Conservation (phyloP, 495 filamentous ascomycete genomes). For the Aspergillus saccharolyticus region DNA sequence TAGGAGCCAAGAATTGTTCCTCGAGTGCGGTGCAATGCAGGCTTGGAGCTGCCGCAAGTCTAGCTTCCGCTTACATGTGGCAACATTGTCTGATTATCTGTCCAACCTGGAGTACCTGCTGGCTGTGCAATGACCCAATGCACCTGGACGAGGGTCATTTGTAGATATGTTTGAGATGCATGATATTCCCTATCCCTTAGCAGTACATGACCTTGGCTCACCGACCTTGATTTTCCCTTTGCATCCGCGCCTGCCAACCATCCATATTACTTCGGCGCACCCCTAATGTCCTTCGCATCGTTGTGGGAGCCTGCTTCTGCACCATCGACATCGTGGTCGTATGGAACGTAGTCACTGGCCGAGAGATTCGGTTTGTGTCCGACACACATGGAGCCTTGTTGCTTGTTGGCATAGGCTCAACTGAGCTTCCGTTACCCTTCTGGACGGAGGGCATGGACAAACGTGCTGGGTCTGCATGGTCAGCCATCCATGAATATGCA, state of each 20-base stretch:
- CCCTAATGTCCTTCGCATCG: constrained; percentile 49
- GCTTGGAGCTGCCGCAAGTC: too few species aligned
- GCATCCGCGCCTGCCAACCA: constrained; percentile 50
- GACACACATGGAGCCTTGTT: constrained; percentile 21
- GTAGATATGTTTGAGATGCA: too few species aligned
- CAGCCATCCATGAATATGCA: constrained; percentile 40
- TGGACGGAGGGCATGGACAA: constrained; percentile 19
- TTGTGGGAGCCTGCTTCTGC: constrained; percentile 23
- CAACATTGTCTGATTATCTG: too few species aligned
- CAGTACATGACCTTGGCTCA: constrained; percentile 1
- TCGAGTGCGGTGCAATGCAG: too few species aligned
- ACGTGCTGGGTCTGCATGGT: constrained; percentile 10
- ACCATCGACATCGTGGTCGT: constrained; percentile 48
- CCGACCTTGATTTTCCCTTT: constrained; percentile 21
- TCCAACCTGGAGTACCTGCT: too few species aligned
- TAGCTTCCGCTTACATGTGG: too few species aligned
- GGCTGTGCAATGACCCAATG: too few species aligned
- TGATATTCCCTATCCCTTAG: neutral
- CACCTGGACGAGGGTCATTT: too few species aligned
- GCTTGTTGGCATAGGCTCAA: constrained; percentile 12
- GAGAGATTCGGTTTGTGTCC: constrained; percentile 15
- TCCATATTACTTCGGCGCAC: constrained; percentile 51
- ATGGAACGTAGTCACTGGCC: constrained; percentile 45
- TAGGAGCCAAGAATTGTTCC: too few species aligned
- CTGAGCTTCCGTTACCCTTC: constrained; percentile 4